Base-by-base conservation (phyloP, 2,329 filamentous ascomycete species). In the Gaeumannomyces sp. region DNA sequence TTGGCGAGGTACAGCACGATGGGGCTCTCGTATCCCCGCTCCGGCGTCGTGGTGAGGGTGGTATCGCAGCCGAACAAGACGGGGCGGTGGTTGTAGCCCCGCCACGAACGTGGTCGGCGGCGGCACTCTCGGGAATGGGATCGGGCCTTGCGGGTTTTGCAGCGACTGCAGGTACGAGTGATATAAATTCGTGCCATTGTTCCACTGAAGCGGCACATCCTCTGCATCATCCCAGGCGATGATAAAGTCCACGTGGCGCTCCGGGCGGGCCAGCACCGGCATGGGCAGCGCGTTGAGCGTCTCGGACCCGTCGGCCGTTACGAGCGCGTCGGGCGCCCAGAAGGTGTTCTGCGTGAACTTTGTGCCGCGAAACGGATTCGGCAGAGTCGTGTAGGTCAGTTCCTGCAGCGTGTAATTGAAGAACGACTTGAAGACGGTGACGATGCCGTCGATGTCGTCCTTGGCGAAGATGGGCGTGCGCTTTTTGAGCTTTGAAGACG, bases 261-360 rank as follows among this genome's bases (percentile, higher is more conserved):
- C 57, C 16, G 57, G 57, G 7, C 57, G 57, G 57, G 57, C 57
- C 13, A 59, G 57, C 13, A 59, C 57, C 4, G 27, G 14, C 27
- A 59, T 59, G 57, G 57, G 57, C 57, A 59, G 57, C 27, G 57
- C 57, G 27, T 59, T 59, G 57, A 59, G 57, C 27, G 57, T 59
- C 57, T 59, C 57, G 57, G 57, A 59, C 27, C 57, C 57, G 57
- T 59, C 57, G 57, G 29, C 27, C 27, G 11, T 19, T 4, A 59
- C 57, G 27, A 59, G 57, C 57, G 57, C 57, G 7, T 59, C 57
- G 27, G 57, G 57, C 13, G 22, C 25, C 57, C 57, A 59, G 4
- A 59, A 16, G 2, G 57, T 29, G 14, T 28, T 28, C 16, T 59
- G 57, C 10, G 57, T 59, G 27, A 59, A 59, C 2, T 29, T 59